Conservation (phyloP, 2,329 filamentous ascomycete species). For the Aspergillus quadricinctus region DNA sequence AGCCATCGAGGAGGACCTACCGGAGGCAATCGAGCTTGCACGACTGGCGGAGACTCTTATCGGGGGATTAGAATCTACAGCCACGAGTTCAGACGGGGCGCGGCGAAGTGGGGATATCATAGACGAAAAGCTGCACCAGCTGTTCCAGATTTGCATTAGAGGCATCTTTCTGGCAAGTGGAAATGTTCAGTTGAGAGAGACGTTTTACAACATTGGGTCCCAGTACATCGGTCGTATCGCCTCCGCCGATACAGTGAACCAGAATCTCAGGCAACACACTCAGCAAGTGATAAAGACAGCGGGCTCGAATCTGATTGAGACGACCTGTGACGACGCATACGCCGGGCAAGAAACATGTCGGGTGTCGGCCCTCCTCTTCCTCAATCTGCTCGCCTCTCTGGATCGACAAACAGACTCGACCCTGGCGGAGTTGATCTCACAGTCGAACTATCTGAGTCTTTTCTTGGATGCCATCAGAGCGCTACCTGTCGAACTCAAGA, state of each 20-base stretch:
- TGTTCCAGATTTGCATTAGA: conserved; percentile 81
- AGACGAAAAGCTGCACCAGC: conserved; percentile 82
- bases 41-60: conserved; percentile 67
- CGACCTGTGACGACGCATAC: conserved; percentile 89
- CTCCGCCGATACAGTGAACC: conserved; percentile 46
- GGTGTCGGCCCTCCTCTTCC: conserved; percentile 78
- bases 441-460: conserved; percentile 85
- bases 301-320: conserved; percentile 76
- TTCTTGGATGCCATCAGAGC: conserved; percentile 81
- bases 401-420: conserved; percentile 67
- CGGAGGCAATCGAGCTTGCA: conserved; percentile 70
- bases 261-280: conserved; percentile 46
- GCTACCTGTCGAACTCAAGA: conserved; percentile 68
- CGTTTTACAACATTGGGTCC: conserved; percentile 89
- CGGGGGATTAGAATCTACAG: conserved; percentile 36
- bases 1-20: conserved; percentile 64
- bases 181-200: conserved; percentile 67
- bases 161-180: conserved; percentile 72
- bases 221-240: conserved; percentile 71
- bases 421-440: conserved; percentile 73
- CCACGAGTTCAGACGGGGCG: conserved; percentile 38
- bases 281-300: conserved; percentile 71
- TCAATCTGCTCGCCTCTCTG: conserved; percentile 71
- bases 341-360: conserved; percentile 77
- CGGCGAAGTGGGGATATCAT: conserved; percentile 62